A percentile compares a stretch with the other conserved stretches of the same genome.
Evolutionary conservation across 345 rosid species (phyloP).

Genomic region (Eutrema heterophyllum): DNA sequence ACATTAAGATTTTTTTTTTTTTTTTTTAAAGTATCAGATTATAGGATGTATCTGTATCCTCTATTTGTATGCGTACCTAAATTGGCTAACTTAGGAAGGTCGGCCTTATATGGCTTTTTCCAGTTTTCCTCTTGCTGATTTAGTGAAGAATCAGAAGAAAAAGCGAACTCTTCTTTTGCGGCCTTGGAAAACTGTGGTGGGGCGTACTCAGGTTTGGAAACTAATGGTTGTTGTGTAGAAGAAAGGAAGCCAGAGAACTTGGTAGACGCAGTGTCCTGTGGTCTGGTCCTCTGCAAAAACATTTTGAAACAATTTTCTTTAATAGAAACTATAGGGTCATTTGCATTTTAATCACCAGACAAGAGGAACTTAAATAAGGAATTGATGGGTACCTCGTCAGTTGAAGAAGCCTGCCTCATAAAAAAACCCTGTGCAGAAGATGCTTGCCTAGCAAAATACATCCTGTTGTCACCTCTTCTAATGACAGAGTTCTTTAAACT

Average conservation of each 20-base stretch:
- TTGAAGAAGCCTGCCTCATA: slow-evolving; percentile 64
- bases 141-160: slow-evolving; percentile 1
- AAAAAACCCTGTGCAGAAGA: slow-evolving; percentile 55
- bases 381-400: slow-evolving; percentile 37
- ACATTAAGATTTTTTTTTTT: too few species aligned
- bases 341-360: neutral
- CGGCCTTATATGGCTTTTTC: slow-evolving; percentile 24
- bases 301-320: neutral
- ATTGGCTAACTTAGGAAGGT: slow-evolving; percentile 47
- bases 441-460: slow-evolving; percentile 63
- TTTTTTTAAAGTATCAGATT: neutral
- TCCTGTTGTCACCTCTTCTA: slow-evolving; percentile 48
- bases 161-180: slow-evolving; percentile 9
- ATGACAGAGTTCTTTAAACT: slow-evolving; percentile 45
- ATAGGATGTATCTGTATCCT: neutral
- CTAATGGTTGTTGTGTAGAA: slow-evolving; percentile 34
- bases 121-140: slow-evolving; percentile 3
- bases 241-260: slow-evolving; percentile 14
- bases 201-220: slow-evolving; percentile 43
- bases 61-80: slow-evolving; percentile 22
- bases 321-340: neutral
- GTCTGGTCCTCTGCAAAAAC: slow-evolving; percentile 10
- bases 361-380: neutral
- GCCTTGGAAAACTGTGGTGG: slow-evolving; percentile 46
- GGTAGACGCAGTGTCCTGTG: slow-evolving; percentile 25